A percentile compares a stretch with the other conserved stretches of the same genome.
These are phyloP conservation scores for Wickerhamiella hasegawae DNA, from an alignment of 805 yeast species.

Conservation along the genomic window DNA sequence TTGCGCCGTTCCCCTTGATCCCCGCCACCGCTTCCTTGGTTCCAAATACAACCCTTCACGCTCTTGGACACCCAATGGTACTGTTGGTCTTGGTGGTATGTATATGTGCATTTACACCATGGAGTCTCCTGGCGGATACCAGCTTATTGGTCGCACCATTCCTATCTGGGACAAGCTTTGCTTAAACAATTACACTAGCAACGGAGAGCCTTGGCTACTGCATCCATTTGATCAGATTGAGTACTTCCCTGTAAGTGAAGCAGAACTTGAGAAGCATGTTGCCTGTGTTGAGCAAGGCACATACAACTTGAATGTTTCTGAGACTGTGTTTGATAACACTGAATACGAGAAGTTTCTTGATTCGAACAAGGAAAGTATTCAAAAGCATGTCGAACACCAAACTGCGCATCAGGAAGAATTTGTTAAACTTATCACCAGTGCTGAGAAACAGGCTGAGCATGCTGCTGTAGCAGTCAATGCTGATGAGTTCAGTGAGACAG, in stretches of 20 bases:
- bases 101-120: conserved; percentile 97
- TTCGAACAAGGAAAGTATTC: conserved; percentile 56
- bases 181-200: conserved; percentile 23
- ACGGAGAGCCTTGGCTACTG: conserved; percentile 76
- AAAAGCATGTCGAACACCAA: conserved; percentile 32
- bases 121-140: conserved; percentile 98
- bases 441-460: conserved; percentile 21
- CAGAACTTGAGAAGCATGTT: conserved; percentile 52
- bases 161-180: conserved; percentile 96
- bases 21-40: conserved; percentile 84
- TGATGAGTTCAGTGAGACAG: conserved; percentile 56
- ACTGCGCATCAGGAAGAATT: conserved; percentile 66
- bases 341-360: conserved; percentile 67
- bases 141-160: conserved; percentile 86
- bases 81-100: conserved; percentile 97
- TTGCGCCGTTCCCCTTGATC: conserved; percentile 95
- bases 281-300: conserved; percentile 70
- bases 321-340: conserved; percentile 68
- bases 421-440: conserved; percentile 52
- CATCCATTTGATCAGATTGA: conserved; percentile 89
- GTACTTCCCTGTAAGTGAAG: conserved; percentile 82
- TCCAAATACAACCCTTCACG: conserved; percentile 93
- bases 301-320: conserved; percentile 57
- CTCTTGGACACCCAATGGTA: conserved; percentile 91
- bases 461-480: conserved; percentile 20